Conservation (phyloP, 306 rosid genomes). For the Parietaria judaica region DNA sequence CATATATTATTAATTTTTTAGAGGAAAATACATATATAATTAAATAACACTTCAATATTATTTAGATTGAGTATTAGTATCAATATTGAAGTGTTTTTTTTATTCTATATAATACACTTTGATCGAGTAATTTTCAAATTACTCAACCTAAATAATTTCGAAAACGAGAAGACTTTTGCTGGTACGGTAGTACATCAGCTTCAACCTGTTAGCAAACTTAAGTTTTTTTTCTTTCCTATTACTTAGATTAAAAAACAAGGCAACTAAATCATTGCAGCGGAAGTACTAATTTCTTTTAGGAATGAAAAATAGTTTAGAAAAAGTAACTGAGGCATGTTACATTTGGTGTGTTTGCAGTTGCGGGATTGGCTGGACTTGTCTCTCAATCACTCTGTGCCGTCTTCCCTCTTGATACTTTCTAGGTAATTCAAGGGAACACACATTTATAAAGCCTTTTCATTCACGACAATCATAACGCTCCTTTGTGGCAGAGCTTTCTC, state of each 20-base stretch:
- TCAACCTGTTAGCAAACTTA: neutral
- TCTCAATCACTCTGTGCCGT: conserved; percentile 85
- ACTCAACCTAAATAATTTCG: too few species aligned
- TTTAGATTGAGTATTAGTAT: too few species aligned
- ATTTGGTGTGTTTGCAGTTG: conserved; percentile 47
- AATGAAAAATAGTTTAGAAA: neutral
- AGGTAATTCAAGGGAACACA: conserved; percentile 40
- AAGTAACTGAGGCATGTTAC: conserved; percentile 9
- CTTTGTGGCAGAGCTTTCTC: conserved; percentile 61
- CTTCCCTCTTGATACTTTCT: conserved; percentile 94
- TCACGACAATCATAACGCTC: too few species aligned
- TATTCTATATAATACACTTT: too few species aligned
- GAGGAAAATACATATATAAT: too few species aligned
- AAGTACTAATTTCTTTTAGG: too few species aligned
- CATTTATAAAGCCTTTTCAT: neutral
- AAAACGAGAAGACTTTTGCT: neutral
- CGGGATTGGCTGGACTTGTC: conserved; percentile 98
- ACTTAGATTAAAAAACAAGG: too few species aligned
- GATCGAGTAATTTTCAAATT: too few species aligned
- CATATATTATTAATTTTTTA: neutral
- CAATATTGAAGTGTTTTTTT: too few species aligned
- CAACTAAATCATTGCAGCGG: too few species aligned
- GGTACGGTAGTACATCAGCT: neutral
- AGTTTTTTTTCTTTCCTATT: too few species aligned
- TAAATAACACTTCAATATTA: neutral